A percentile compares a stretch with the other conserved stretches of the same genome.
Evolutionary conservation across 192 early-diverging fungal genomes (phyloP).

Genomic region (Podochytrium sp.): DNA sequence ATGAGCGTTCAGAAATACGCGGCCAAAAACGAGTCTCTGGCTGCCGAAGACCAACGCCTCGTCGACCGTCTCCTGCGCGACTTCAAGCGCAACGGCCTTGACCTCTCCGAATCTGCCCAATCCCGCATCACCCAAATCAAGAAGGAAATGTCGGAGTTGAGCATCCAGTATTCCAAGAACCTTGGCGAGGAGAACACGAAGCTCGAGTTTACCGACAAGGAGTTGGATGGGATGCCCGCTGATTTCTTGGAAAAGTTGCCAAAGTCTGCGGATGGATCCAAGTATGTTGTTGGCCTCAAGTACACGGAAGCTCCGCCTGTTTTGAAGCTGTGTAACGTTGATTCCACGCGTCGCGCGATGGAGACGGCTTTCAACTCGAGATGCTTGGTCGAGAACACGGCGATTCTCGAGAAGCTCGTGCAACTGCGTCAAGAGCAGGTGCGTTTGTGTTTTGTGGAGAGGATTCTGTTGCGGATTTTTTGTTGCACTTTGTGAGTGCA

Average conservation of each 20-base stretch:
- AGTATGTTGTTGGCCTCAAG: conserved; percentile 75
- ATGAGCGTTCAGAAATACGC: conserved; percentile 25
- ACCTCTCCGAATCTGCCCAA: conserved; percentile 62
- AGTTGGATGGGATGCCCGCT: conserved; percentile 75
- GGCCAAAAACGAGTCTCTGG: conserved; percentile 37
- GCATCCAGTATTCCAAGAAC: conserved; percentile 74
- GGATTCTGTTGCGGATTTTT: background rate
- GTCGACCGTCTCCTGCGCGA: conserved; percentile 67
- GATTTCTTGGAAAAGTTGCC: conserved; percentile 68
- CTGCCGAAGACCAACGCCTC: conserved; percentile 70
- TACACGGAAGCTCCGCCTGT: conserved; percentile 58
- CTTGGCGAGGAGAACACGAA: conserved; percentile 66
- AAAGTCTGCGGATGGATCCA: conserved; percentile 64
- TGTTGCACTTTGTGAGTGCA: background rate
- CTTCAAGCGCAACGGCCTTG: conserved; percentile 75
- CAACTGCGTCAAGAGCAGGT: conserved; percentile 21
- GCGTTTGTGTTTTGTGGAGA: too few species aligned
- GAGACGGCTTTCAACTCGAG: conserved; percentile 17
- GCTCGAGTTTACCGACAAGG: conserved; percentile 55
- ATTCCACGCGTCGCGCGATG: background rate
- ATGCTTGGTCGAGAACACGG: conserved; percentile 8
- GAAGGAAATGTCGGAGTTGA: conserved; percentile 69
- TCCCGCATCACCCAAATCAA: conserved; percentile 64
- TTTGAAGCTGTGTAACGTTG: conserved; percentile 16
- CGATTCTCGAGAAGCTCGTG: conserved; percentile 16